Base-by-base conservation (phyloP, 208 protist species). In the Crithidia bombi region DNA sequence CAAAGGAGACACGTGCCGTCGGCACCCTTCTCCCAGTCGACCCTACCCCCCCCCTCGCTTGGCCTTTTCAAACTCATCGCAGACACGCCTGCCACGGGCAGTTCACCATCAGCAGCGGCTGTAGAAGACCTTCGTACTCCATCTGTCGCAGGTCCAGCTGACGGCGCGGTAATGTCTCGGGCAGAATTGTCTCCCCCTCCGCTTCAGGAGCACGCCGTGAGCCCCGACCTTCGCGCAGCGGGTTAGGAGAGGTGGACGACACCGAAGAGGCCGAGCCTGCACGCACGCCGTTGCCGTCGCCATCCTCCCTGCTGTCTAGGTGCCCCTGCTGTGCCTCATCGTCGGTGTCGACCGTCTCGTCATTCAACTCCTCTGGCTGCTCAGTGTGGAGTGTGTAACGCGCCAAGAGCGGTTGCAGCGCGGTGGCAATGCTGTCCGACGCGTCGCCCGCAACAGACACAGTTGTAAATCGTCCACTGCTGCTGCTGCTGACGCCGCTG, bases 1-100 rank as follows among this genome's bases (percentile, higher is more conserved):
- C n/a, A n/a, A n/a, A n/a, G n/a, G n/a, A n/a, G n/a, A n/a, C n/a
- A n/a, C n/a, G n/a, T n/a, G n/a, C n/a, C n/a, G n/a, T 12, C 5
- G 25, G 23, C 14, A 10, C 7, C 32, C 41, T 47, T 14, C 15
- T n/a, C 38, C 38, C 38, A 17, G 7, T 6, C 6, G 9, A 41
- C 36, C 7, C 15, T 21, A 47, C 12, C 12, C 21, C 10, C 21
- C 43, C 43, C 43, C 15, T 21, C 21, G 14, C 41, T 57, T 57
- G 17, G 3, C 26, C 11, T n/a, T 57, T 38, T 1, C 19, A 10
- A 7, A 23, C 11, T 62, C 44, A 75, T 19, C 35, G 30, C n/a
- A 69, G 50, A 61, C 66, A 83, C 26, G 61, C 65, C 44, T 69
- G 58, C 86, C 89, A 94, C 12, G 86, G 84, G 49, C 89, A 94